These are phyloP conservation scores for Wickerhamomyces bovis DNA, from an alignment of 805 yeast genomes.

Conservation along the genomic window DNA sequence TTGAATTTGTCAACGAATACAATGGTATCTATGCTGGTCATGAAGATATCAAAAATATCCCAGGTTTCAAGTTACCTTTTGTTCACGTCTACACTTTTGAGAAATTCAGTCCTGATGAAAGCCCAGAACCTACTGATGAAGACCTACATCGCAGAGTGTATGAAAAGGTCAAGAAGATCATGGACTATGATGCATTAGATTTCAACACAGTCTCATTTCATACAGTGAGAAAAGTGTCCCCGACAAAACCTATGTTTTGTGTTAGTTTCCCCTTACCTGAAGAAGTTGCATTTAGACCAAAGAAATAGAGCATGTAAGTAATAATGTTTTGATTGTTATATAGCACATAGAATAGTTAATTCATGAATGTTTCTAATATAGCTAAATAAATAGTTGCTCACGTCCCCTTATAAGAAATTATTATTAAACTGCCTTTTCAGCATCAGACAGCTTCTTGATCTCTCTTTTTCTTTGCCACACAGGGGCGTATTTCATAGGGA, in stretches of 20 bases:
- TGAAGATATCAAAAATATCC: slow-evolving; percentile 32
- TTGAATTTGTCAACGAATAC: slow-evolving; percentile 73
- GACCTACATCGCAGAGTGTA: slow-evolving; percentile 65
- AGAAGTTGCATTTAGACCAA: slow-evolving; percentile 47
- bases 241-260: slow-evolving; percentile 95
- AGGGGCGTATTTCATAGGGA: slow-evolving; percentile 29
- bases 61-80: slow-evolving; percentile 57
- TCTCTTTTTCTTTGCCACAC: slow-evolving; percentile 19
- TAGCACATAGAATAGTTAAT: too few species aligned
- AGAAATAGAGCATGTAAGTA: too few species aligned
- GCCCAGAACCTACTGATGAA: slow-evolving; percentile 57
- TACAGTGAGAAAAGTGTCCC: slow-evolving; percentile 89
- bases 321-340: too few species aligned
- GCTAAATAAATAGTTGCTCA: too few species aligned
- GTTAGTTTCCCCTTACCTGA: slow-evolving; percentile 70
- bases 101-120: slow-evolving; percentile 71
- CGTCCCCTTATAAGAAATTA: too few species aligned
- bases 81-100: slow-evolving; percentile 91
- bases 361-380: too few species aligned
- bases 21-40: slow-evolving; percentile 57
- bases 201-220: slow-evolving; percentile 57
- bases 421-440: not conserved
- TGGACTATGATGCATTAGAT: slow-evolving; percentile 38
- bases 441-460: not conserved
- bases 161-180: slow-evolving; percentile 39